Evolutionary conservation across 2,329 filamentous ascomycete species (phyloP).

Genomic region (Sporothrix inflata): DNA sequence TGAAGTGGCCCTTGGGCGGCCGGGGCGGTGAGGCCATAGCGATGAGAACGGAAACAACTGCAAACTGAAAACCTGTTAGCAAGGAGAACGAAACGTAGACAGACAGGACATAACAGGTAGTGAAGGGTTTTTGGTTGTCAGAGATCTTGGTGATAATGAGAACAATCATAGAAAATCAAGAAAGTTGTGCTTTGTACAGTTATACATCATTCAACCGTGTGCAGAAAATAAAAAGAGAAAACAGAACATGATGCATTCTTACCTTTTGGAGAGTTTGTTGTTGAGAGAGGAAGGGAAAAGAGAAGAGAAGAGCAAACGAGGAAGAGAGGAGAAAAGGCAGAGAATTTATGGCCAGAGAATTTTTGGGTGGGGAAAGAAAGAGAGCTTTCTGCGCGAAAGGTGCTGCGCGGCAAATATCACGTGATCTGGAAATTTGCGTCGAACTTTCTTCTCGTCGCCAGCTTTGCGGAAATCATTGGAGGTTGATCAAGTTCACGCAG

Average conservation of each 20-base stretch:
- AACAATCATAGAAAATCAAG: conserved; percentile 55
- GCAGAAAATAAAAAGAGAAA: neutral
- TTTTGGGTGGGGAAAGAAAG: conserved; percentile 2
- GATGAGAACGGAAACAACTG: neutral
- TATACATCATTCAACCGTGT: conserved; percentile 40
- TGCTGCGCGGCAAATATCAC: neutral
- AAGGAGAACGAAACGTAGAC: neutral
- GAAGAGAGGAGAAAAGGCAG: conserved; percentile 10
- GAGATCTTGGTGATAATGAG: conserved; percentile 72
- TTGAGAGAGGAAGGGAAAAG: neutral
- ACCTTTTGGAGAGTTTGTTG: conserved; percentile 14
- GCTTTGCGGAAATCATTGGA: neutral
- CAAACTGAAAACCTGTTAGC: neutral
- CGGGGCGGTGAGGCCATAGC: conserved; percentile 45
- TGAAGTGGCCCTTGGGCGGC: conserved; percentile 69
- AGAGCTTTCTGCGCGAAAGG: neutral
- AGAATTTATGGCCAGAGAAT: conserved; percentile 20
- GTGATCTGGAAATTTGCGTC: neutral
- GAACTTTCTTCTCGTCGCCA: neutral
- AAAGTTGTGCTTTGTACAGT: conserved; percentile 42
- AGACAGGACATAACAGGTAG: neutral
- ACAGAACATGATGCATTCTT: neutral
- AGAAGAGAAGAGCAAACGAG: neutral
- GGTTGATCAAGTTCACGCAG: neutral
- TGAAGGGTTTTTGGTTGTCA: conserved; percentile 47